Conservation (phyloP, 2,329 filamentous ascomycete genomes). For the Fonsecaea multimorphosa region DNA sequence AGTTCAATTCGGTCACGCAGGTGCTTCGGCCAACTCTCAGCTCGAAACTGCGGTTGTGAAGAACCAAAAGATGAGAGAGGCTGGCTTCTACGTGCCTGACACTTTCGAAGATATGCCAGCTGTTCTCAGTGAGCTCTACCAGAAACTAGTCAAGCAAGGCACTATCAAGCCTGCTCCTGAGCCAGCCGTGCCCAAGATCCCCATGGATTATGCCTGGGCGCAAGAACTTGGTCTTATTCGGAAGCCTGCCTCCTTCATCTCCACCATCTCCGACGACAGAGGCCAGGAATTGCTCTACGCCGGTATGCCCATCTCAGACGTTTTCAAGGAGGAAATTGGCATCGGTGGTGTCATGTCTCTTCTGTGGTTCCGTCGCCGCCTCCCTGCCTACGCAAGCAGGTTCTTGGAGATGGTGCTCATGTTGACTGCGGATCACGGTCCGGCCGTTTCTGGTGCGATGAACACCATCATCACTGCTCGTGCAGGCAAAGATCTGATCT, state of each 20-base stretch:
- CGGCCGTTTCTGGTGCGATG: conserved; percentile 98
- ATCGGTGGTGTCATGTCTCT: conserved; percentile 99
- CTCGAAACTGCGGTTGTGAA: conserved; percentile 95
- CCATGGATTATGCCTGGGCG: conserved; percentile 99
- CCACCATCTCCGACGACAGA: conserved; percentile 99
- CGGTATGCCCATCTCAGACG: conserved; percentile 99
- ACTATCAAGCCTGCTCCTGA: conserved; percentile 85
- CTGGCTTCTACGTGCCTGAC: conserved; percentile 90
- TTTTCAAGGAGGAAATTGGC: conserved; percentile 98
- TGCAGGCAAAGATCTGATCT: conserved; percentile 98
- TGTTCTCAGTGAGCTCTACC: conserved; percentile 79
- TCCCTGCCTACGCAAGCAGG: conserved; percentile 94
- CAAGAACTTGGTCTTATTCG: conserved; percentile 99
- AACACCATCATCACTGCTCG: conserved; percentile 99
- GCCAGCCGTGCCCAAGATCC: conserved; percentile 96
- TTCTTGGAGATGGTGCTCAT: conserved; percentile 99
- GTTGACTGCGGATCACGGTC: conserved; percentile 98
- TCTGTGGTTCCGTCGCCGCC: conserved; percentile 98
- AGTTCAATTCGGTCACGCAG: conserved; percentile 98
- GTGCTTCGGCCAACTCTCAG: conserved; percentile 98
- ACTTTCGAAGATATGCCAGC: conserved; percentile 95
- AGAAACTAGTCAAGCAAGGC: conserved; percentile 83
- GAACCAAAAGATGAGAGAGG: conserved; percentile 96
- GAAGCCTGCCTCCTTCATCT: conserved; percentile 99
- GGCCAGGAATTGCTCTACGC: conserved; percentile 98